Base-by-base conservation (phyloP, 148 eudicot species). In the Polygonum aviculare region DNA sequence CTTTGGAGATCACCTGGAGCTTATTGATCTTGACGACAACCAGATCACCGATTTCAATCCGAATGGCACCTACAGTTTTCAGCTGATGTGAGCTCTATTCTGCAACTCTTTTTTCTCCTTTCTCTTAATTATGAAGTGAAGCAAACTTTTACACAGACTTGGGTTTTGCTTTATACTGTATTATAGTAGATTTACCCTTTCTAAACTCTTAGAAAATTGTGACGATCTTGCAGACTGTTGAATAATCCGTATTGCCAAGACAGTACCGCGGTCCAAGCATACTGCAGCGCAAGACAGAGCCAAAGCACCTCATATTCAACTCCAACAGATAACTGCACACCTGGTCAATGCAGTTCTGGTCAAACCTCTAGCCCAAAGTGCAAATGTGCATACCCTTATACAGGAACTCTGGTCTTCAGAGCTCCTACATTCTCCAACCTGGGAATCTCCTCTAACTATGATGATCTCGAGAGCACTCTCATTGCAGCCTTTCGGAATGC, bases 311-410 rank as follows among this genome's bases (percentile, higher is more conserved):
- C 86, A 19, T 85, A 88, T 77, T 63, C 88, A 73, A 87, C 91
- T 50, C 89, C 84, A 49, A 4, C 80, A 47, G 75, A 50, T 22
- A 81, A 74, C 51, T 93, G 98, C 80, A 65, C 7, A 67, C 78
- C 85, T 74, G 16, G 19, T 40, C 26, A 12, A 0, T 93, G 98
- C 74, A 70, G 74, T 59, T 81, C 87, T 63, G 69, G 70, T 69
- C 74, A 84, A 87, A 51, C 76, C 74, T 78, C 89, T 22, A 91
- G 97, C 84, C 93, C 98, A 39, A 90, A 63, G 71, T 91, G 98
- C 79, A 81, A 52, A 82, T 93, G 98, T 83, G 90, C 89, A 73
- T 78, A 76, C 83, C 97, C 98, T 19, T 93, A 85, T 75, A 82
- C 82, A 4, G 98, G 97, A 73, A 85, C 75, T 52, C 80, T 88